Percentiles rank a stretch among this genome's conserved stretches.
These are phyloP conservation scores for Fremontodendron californicum DNA, from an alignment of 345 rosid species.

Conservation along the genomic window DNA sequence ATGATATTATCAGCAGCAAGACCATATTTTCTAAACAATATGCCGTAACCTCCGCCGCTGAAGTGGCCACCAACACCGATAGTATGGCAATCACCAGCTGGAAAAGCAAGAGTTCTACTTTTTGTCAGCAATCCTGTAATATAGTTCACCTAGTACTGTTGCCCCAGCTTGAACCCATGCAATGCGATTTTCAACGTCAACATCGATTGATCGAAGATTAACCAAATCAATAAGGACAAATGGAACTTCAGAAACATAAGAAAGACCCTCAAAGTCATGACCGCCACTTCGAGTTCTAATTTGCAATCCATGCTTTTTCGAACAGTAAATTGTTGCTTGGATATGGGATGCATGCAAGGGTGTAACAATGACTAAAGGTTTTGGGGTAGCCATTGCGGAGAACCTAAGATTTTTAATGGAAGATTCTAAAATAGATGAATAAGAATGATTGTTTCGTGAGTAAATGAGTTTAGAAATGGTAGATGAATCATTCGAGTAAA, in stretches of 20 bases:
- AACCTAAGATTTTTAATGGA: too few relatives aligned
- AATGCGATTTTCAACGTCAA: not conserved
- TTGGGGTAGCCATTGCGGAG: too few relatives aligned
- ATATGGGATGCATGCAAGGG: too few relatives aligned
- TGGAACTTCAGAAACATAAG: not conserved
- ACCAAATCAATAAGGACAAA: not conserved
- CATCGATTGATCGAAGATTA: not conserved
- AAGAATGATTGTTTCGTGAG: too few relatives aligned
- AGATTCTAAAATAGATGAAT: too few relatives aligned
- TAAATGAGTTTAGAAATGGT: too few relatives aligned
- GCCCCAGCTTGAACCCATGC: not conserved
- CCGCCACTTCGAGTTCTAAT: not conserved
- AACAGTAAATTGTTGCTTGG: not conserved
- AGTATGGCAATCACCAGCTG: not conserved
- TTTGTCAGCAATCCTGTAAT: not conserved
- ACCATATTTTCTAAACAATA: not conserved
- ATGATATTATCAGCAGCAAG: not conserved
- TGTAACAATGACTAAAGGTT: too few relatives aligned
- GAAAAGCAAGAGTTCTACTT: not conserved
- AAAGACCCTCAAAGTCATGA: not conserved
- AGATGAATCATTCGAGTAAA: too few relatives aligned
- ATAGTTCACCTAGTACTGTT: not conserved
- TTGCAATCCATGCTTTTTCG: not conserved
- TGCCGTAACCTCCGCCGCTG: not conserved
- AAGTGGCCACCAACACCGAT: not conserved